Percentiles rank a stretch among this genome's conserved stretches.
These are phyloP conservation scores for Stentor coeruleus DNA, from an alignment of 73 alveolate species.

Conservation along the genomic window DNA sequence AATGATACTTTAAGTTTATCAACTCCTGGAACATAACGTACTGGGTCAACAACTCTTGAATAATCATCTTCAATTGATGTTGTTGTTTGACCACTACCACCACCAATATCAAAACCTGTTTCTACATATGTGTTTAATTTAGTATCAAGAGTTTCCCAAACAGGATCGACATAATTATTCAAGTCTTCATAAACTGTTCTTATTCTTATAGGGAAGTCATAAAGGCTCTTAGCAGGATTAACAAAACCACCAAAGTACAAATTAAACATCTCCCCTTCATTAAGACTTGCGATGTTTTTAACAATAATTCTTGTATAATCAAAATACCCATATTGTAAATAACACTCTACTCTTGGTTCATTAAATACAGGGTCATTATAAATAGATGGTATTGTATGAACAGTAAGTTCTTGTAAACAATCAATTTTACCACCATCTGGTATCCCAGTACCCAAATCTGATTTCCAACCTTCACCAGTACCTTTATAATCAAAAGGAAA, in stretches of 20 bases:
- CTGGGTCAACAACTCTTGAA: slow-evolving; percentile 17
- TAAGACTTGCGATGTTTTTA: neutral
- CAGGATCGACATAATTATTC: neutral
- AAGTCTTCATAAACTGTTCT: slow-evolving; percentile 7
- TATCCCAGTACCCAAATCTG: neutral
- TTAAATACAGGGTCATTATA: neutral
- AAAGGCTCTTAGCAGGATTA: neutral
- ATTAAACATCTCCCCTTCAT: neutral
- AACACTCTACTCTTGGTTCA: neutral
- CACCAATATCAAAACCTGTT: neutral
- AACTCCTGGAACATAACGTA: slow-evolving; percentile 4
- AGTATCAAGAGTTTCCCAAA: slow-evolving; percentile 4
- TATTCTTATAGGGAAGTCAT: neutral
- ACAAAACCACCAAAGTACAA: neutral
- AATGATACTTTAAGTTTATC: neutral
- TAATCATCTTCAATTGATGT: neutral
- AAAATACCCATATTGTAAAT: neutral
- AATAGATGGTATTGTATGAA: slow-evolving; percentile 5
- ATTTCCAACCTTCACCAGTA: slow-evolving; percentile 18
- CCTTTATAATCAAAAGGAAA: slow-evolving; percentile 10
- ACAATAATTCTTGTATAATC: neutral
- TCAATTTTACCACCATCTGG: slow-evolving; percentile 17
- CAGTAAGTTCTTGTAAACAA: slow-evolving; percentile 10
- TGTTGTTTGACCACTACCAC: neutral
- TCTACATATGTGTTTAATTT: slow-evolving; percentile 9